Percentiles rank a stretch among this genome's conserved stretches.
Conservation (phyloP, 768 basidiomycete species). For the Russula griseocarnosa region DNA sequence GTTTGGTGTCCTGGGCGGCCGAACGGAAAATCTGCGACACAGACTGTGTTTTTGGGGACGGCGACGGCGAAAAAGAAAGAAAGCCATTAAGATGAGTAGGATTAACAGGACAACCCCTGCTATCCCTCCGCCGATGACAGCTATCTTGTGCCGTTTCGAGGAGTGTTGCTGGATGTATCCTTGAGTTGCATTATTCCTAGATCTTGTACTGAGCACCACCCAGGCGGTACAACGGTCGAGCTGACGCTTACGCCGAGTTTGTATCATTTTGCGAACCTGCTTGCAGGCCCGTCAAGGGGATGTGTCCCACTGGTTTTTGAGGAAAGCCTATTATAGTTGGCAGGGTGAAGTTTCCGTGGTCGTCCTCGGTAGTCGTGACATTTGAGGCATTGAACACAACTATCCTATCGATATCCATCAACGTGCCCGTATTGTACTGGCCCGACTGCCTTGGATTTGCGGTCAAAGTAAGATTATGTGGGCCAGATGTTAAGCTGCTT, state of each 20-base stretch:
- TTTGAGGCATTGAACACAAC: constrained; percentile 11
- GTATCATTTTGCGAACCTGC: neutral
- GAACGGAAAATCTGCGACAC: neutral
- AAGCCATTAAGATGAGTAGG: neutral
- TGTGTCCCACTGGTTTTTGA: neutral
- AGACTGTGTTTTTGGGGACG: neutral
- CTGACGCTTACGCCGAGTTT: neutral
- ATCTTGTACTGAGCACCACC: neutral
- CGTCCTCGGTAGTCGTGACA: neutral
- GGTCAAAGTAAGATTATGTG: constrained; percentile 41
- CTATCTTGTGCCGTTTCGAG: neutral
- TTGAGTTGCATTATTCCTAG: neutral
- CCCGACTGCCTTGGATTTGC: constrained; percentile 30
- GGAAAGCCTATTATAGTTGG: neutral
- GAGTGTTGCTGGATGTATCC: neutral
- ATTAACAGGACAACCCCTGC: constrained; percentile 1
- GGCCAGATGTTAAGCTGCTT: constrained; percentile 38
- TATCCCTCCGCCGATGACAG: neutral
- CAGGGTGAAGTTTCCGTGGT: neutral
- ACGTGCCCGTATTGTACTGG: constrained; percentile 7
- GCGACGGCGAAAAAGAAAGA: constrained; percentile 17
- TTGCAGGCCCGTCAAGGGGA: neutral
- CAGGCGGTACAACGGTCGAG: neutral
- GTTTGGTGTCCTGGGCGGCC: neutral
- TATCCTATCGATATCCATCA: constrained; percentile 20